A percentile compares a stretch with the other conserved stretches of the same genome.
Conservation (phyloP, 73 alveolate species). For the Paramecium primaurelia region DNA sequence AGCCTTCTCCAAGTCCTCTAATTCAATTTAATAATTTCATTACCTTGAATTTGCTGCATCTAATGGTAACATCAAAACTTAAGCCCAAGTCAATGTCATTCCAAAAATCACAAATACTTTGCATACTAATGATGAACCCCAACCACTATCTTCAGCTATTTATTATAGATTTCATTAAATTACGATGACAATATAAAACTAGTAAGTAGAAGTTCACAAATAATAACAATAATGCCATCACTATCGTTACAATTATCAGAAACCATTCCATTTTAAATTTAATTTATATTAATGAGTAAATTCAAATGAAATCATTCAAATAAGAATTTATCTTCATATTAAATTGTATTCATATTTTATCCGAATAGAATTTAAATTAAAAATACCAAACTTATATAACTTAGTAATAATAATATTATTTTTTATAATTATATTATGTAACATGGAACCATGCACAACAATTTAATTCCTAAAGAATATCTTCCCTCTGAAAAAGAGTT, state of each 20-base stretch:
- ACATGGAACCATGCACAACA: conserved; percentile 64
- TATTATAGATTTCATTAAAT: background rate
- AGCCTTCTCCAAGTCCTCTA: conserved; percentile 69
- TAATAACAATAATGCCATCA: conserved; percentile 20
- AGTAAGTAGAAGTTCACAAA: conserved; percentile 46
- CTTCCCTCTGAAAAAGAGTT: conserved; percentile 83
- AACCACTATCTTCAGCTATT: conserved; percentile 63
- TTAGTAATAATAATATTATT: background rate
- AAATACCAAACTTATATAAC: background rate
- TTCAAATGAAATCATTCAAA: background rate
- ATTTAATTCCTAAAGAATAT: conserved; percentile 84
- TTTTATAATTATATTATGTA: background rate
- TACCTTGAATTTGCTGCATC: conserved; percentile 81
- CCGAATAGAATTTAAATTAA: background rate
- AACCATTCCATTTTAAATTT: conserved; percentile 28
- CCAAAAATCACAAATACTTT: conserved; percentile 61
- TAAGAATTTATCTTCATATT: background rate
- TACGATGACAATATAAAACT: conserved; percentile 60
- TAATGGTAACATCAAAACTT: conserved; percentile 81
- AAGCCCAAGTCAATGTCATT: conserved; percentile 74
- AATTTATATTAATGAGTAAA: background rate
- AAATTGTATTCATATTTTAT: background rate
- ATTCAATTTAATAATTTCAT: background rate
- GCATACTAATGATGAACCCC: conserved; percentile 64
- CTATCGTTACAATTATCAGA: conserved; percentile 45